Base-by-base conservation (phyloP, 805 yeast genomes). In the Candida silvicultrix region DNA sequence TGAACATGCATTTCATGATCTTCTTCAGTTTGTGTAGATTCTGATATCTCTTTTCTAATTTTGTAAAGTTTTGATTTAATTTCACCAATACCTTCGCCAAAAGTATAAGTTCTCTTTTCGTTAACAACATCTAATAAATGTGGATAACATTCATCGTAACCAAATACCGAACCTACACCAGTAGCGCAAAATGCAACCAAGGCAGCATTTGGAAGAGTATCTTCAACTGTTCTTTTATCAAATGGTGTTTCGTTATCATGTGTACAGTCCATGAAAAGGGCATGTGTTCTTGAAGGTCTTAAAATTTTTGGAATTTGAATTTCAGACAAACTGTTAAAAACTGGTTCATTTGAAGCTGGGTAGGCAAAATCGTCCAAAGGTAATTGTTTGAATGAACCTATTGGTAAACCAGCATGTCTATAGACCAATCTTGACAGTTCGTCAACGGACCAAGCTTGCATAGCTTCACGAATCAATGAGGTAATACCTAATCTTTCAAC, bases 201-300 rank as follows among this genome's bases (percentile, higher is more conserved):
- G 0, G 97, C 99, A 3, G 97, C 97, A 57, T 85, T 92, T 10
- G 97, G 95, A 38, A 92, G 71, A 0, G 98, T 90, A 59, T 92
- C 99, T 60, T 90, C 97, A 1, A 88, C 84, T 0, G 97, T 89
- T 61, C 98, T 79, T 66, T 85, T 89, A 55, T 92, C 95, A 38
- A 74, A 76, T 2, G 97, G 96, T 19, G 81, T 83, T 66, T 89
- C 94, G 60, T 92, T 92, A 64, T 92, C 99, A 63, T 92, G 99
- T 2, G 98, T 90, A 59, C 97, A 92, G 60, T 94, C 98, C 97
- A 94, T 92, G 56, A 92, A 85, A 55, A 94, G 70, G 0, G 98
- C 97, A 66, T 89, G 97, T 4, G 96, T 95, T n/a, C 83, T 80
- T 39, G 82, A 77, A 4, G 83, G 73, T 2, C 81, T 71, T 41